Evolutionary conservation across 331 rosid species (phyloP).

Genomic region (Dryas integrifolia): DNA sequence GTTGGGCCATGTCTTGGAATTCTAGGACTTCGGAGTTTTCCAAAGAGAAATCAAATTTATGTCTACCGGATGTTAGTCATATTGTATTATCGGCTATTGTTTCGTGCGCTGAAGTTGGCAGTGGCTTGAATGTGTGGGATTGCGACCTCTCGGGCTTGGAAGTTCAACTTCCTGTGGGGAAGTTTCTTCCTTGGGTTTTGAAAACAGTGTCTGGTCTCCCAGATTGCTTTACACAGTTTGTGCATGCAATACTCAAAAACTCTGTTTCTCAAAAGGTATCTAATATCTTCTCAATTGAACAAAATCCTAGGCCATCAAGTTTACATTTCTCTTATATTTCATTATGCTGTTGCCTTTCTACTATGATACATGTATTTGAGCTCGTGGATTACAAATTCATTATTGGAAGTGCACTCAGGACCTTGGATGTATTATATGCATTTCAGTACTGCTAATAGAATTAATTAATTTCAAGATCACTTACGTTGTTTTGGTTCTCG

Average conservation of each 20-base stretch:
- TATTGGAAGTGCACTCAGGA: background rate
- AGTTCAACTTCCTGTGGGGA: slow-evolving; percentile 59
- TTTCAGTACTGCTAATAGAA: background rate
- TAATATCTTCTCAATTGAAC: slow-evolving; percentile 14
- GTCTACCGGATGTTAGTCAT: slow-evolving; percentile 64
- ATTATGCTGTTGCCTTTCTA: slow-evolving; percentile 2
- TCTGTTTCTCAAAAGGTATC: slow-evolving; percentile 47
- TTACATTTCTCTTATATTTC: slow-evolving; percentile 1
- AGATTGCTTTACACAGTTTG: slow-evolving; percentile 57
- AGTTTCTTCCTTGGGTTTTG: slow-evolving; percentile 70
- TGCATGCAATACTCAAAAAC: slow-evolving; percentile 52
- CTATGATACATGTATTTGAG: background rate
- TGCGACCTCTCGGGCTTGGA: slow-evolving; percentile 52
- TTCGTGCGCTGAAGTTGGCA: slow-evolving; percentile 46
- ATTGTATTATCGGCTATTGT: slow-evolving; percentile 53
- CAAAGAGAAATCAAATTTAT: slow-evolving; percentile 26
- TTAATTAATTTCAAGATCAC: background rate
- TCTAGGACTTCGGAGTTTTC: slow-evolving; percentile 35
- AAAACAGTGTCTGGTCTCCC: slow-evolving; percentile 65
- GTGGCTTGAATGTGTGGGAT: slow-evolving; percentile 53
- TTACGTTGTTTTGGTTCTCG: background rate
- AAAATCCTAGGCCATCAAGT: slow-evolving; percentile 7
- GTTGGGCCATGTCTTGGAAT: slow-evolving; percentile 76
- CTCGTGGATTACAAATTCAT: background rate
- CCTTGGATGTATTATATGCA: background rate